A percentile compares a stretch with the other conserved stretches of the same genome.
Evolutionary conservation across 139 green algal species (phyloP).

Genomic region (Chlamydomonas eustigma): DNA sequence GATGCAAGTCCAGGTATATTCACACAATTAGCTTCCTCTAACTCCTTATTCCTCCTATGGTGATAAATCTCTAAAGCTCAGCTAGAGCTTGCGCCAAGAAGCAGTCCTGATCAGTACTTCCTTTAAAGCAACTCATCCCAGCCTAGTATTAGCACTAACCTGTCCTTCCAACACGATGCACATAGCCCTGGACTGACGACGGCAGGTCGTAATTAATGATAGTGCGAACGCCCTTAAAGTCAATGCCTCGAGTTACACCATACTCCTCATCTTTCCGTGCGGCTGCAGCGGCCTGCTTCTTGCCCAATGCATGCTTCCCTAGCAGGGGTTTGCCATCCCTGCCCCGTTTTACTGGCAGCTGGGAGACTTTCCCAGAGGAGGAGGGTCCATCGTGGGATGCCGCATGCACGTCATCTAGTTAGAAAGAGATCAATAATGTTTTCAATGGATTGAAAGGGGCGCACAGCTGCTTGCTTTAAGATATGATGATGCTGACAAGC

Average conservation of each 20-base stretch:
- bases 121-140: too few species aligned
- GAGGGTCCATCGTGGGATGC: slow-evolving; percentile 14
- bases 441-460: too few species aligned
- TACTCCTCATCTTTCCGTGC: slow-evolving; percentile 82
- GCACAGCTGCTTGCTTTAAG: too few species aligned
- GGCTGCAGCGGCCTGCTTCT: neutral
- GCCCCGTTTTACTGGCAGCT: neutral
- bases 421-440: neutral
- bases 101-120: too few species aligned
- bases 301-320: neutral
- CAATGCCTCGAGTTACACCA: slow-evolving; percentile 91
- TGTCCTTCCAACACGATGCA: slow-evolving; percentile 89
- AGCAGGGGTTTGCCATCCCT: neutral
- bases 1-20: too few species aligned
- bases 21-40: too few species aligned
- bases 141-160: too few species aligned
- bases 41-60: too few species aligned
- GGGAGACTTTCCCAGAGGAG: neutral
- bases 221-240: slow-evolving; percentile 93
- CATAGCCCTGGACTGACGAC: slow-evolving; percentile 58
- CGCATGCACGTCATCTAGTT: slow-evolving; percentile 59
- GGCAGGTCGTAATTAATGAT: slow-evolving; percentile 88
- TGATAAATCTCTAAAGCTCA: too few species aligned
- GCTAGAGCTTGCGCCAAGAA: too few species aligned
- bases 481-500: too few species aligned